Evolutionary conservation across 441 rosid genomes (phyloP), one percentile per base, ranked within the genome.

Genomic region (Mallotus repandus): DNA sequence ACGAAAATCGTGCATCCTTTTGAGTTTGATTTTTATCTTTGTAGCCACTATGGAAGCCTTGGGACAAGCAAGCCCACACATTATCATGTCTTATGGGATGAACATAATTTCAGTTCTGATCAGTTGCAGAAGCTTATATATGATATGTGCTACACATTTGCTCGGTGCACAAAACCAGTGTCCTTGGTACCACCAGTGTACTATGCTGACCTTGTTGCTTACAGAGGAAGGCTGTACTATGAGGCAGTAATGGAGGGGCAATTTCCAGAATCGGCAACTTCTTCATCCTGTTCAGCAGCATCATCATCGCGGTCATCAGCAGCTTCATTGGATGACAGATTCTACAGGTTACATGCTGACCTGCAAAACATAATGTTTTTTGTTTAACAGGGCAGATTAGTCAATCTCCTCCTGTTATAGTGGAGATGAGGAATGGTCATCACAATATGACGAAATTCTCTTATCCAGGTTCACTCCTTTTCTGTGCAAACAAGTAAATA

Each of bases 31-130:
- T 94, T 94, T 75, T 90, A 90, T 74, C 86, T 90, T 2, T 90
- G 86, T 66, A 88, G 98, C 79, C 97, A 91, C 73, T 87, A 81
- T 11, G 97, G 95, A 50, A 83, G 90, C 63, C 79, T 89, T 0
- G 95, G 98, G 12, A 91, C 95, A 7, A 91, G 93, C 89, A 90
- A 90, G 82, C 91, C 96, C 0, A 90, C 93, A 0, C 97, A 94
- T 48, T 94, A 94, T 54, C 84, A 85, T 41, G 90, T 87, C 45
- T 79, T 91, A 0, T 87, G 93, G 93, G 95, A 94, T 18, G 92
- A 91, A 35, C 83, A 91, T 19, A 75, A 77, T 4, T 87, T 94
- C 74, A 58, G 82, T 12, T 86, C 91, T 0, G 98, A 91, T 63
- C 80, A 81, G 9, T 53, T 90, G 75, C 92, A 94, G 81, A 83